These are phyloP conservation scores for Entomortierella parvispora DNA, from an alignment of 192 early-diverging fungal genomes.

Conservation along the genomic window DNA sequence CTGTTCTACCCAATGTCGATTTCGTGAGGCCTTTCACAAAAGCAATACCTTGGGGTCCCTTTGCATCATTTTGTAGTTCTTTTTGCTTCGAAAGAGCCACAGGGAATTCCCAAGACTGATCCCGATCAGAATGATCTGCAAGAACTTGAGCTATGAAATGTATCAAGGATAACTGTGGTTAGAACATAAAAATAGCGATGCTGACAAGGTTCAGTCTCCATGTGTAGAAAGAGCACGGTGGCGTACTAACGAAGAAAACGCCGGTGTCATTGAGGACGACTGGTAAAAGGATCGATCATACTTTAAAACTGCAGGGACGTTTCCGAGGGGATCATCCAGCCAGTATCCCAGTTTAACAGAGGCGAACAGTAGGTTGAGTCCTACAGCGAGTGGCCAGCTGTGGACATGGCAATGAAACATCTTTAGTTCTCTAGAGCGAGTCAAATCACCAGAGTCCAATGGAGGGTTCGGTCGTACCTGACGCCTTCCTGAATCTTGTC, in stretches of 20 bases:
- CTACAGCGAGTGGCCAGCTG: constrained; percentile 42
- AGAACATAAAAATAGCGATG: neutral
- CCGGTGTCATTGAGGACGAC: constrained; percentile 20
- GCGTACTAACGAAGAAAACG: constrained; percentile 19
- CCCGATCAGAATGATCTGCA: constrained; percentile 32
- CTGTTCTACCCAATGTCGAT: too few species aligned
- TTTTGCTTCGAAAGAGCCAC: constrained; percentile 49
- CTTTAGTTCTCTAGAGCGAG: too few species aligned
- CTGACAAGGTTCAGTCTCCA: too few species aligned
- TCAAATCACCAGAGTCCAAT: too few species aligned
- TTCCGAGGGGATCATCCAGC: constrained; percentile 39
- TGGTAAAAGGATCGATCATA: constrained; percentile 13
- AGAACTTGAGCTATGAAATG: constrained; percentile 5
- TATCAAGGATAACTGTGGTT: neutral
- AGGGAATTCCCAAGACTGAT: constrained; percentile 32
- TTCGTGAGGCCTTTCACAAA: too few species aligned
- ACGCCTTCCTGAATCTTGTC: constrained; percentile 40
- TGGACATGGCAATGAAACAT: neutral
- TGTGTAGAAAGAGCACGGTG: too few species aligned
- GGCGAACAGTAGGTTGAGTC: constrained; percentile 26
- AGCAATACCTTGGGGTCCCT: neutral
- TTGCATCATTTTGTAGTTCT: constrained; percentile 40
- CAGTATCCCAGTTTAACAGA: constrained; percentile 46
- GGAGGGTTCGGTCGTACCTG: constrained; percentile 14
- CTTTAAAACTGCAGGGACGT: constrained; percentile 30